These are phyloP conservation scores for Krasilnikovozyma curviuscula DNA, from an alignment of 768 basidiomycete species.

Conservation along the genomic window DNA sequence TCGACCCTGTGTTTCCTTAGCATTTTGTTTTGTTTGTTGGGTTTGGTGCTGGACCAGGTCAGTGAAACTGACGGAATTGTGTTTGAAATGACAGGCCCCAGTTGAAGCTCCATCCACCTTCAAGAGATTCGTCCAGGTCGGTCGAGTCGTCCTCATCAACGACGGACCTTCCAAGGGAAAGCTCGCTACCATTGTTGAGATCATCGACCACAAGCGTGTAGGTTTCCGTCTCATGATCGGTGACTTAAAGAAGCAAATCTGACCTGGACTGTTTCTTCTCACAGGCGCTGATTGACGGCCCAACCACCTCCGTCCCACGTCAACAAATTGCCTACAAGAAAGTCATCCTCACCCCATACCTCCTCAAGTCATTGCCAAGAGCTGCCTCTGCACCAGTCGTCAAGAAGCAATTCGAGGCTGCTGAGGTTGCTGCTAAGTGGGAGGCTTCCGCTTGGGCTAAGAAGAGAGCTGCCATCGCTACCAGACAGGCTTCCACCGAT, in stretches of 20 bases:
- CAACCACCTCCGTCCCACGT: constrained; percentile 73
- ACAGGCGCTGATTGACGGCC: constrained; percentile 94
- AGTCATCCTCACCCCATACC: constrained; percentile 71
- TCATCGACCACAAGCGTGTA: constrained; percentile 98
- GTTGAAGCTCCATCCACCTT: constrained; percentile 58
- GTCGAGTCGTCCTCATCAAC: constrained; percentile 93
- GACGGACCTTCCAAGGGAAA: constrained; percentile 65
- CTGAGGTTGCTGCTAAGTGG: constrained; percentile 72
- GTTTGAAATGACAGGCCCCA: constrained; percentile 32
- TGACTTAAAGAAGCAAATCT: no score
- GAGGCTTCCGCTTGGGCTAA: constrained; percentile 70
- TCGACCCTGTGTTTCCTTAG: no score
- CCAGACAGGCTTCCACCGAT: constrained; percentile 60
- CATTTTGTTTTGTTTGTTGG: no score
- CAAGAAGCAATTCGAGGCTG: constrained; percentile 72
- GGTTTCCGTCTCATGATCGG: constrained; percentile 19
- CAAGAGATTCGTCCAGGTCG: constrained; percentile 95
- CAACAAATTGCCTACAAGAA: constrained; percentile 82
- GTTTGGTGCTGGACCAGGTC: no score
- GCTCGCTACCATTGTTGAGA: constrained; percentile 88
- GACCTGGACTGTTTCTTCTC: no score
- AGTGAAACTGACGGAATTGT: no score
- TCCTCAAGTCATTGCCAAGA: constrained; percentile 66
- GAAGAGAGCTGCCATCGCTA: constrained; percentile 54
- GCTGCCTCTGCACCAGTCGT: constrained; percentile 62